Base-by-base conservation (phyloP, 768 basidiomycete species). In the Macrocybe gigantea region DNA sequence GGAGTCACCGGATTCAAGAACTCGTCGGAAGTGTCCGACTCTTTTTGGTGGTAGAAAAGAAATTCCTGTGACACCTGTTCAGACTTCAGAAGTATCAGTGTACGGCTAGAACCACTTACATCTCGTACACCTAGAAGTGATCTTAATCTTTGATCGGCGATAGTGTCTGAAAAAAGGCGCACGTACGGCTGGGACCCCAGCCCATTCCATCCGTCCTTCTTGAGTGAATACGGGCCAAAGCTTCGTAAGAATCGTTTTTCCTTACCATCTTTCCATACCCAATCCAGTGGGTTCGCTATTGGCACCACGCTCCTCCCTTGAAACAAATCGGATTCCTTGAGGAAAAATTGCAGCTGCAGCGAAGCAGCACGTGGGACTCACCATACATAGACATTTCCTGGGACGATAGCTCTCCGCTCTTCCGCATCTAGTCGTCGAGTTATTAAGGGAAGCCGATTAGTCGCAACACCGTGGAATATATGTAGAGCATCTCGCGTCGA, bases 381-480 rank as follows among this genome's bases (percentile, higher is more conserved):
- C 73, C 89, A 92, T 51, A 91, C 85, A 56, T 89, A 91, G 15
- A 90, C 85, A 55, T 87, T 87, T 22, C 88, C 88, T 0, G 88
- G 77, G 12, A 73, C 55, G 57, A 92, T 85, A 12, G 78, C 78
- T 41, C 82, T 73, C 37, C 88, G 79, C 63, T 91, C 88, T 60
- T 90, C 87, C 38, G 84, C 84, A 60, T 91, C 88, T 55, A 92
- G 77, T 6, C 88, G 82, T 48, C 88, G 79, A 14, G 84, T 86
- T 59, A 89, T 88, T 60, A 91, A 76, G 41, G 86, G 85, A 38
- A 90, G 72, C 48, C 71, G 61, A 56, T 80, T 75, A 50, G 73
- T 72, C 7, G 85, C 83, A 44, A 90, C 88, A 42, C 80, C 89
- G 60, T 85, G 72, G 66, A 91, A 90, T 57, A 91, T 83, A 52